Base-by-base conservation (phyloP, 495 filamentous ascomycete species). In the Daldinia loculata region DNA sequence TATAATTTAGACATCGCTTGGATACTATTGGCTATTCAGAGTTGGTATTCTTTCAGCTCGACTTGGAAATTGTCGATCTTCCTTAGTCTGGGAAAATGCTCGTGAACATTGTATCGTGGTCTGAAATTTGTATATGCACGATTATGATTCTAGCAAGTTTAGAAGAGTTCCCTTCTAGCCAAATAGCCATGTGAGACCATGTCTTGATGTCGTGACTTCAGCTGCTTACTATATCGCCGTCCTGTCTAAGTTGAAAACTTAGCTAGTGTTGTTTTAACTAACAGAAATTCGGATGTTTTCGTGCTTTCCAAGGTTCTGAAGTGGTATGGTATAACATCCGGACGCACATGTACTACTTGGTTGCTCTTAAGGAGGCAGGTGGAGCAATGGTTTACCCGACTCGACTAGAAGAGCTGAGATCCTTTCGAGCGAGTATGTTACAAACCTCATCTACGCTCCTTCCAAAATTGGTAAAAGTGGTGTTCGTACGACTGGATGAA, bases 341-440 rank as follows among this genome's bases (percentile, higher is more conserved):
- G 15, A 27, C 11, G 27, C 26, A 30, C 22, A 30, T 24, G 50
- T 53, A 2, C 26, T 7, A 29, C 11, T 29, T 29, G 11, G 27
- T 6, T 36, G 12, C 4, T 22, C 19, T 24, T 48, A 38, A 57
- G 55, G 30, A 34, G 53, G 32, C 15, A 59, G 43, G 43, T 30
- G 55, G 63, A 52, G 19, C 22, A 67, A 67, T 60, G 45, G 53
- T 52, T 66, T 58, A 60, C 63, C 63, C 63, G 53, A 6, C 4
- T 51, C 3, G 17, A 56, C 14, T 6, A 15, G 22, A 34, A 38
- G 39, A 58, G 32, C 53, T 66, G 63, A 52, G 12, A 27, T 17
- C 43, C 53, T 66, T 22, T 59, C 14, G 56, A 67, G 19, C 17
- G 14, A 50, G 50, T 38, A 67, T 39, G 38, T 50, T 48, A 12